Evolutionary conservation across 257 asterid species (phyloP), one percentile per base, ranked within the genome.

Genomic region (Coffea eugenioides): DNA sequence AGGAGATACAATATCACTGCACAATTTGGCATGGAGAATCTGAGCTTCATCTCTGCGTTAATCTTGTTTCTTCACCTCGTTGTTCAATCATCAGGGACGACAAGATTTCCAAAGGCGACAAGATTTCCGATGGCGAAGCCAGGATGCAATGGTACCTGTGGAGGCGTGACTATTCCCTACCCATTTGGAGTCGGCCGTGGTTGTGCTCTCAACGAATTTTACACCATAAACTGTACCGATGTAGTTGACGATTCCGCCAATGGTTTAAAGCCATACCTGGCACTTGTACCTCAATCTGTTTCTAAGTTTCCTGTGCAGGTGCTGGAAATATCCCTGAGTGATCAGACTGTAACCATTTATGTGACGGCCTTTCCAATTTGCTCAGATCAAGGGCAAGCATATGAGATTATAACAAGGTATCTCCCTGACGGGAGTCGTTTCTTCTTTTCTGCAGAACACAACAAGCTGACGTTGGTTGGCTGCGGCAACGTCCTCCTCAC

Each of bases 141-240:
- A 5, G 79, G 67, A 36, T 77, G 81, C 54, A 36, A 10, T 11
- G 75, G 39, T 31, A 70, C 57, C 10, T 77, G 81, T 6, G 86
- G 86, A 0, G 25, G 39, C 31, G 73, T 83, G 0, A 34, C 66
- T 0, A 31, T 80, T 51, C 86, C 81, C 0, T 83, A n/a, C 36
- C 86, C 86, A 20, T 83, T 83, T 43, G 86, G 86, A 62, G 70
- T 83, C 5, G 83, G 84, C 48, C 48, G 46, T 21, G 66, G 39
- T n/a, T 83, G 86, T 27, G 74, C 83, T 70, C 76, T 79, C 69
- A 71, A 69, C 18, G 41, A 77, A 12, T 74, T 76, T 20, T 82
- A 23, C 73, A 10, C 27, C 41, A 75, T 82, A 21, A 73, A 8
- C 6, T 82, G 85, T 49, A 12, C 23, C 3, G 57, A n/a, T n/a